Conservation (phyloP, 1,139 yeast genomes). For the Taiozyma onychis region DNA sequence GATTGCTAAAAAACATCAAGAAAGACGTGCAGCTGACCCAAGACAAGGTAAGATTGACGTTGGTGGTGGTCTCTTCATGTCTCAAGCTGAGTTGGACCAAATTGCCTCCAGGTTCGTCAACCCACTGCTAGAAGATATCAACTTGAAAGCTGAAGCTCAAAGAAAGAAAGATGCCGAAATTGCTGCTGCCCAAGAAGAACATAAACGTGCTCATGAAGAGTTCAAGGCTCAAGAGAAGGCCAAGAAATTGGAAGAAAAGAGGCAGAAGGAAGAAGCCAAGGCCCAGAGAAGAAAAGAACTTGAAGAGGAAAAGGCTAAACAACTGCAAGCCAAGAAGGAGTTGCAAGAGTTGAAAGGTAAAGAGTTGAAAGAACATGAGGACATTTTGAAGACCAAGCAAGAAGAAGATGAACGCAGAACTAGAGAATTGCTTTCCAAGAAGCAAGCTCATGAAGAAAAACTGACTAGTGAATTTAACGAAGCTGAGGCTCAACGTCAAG, state of each 20-base stretch:
- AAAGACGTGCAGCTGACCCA: slow-evolving; percentile 21
- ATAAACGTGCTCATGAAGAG: slow-evolving; percentile 17
- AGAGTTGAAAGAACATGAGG: slow-evolving; percentile 21
- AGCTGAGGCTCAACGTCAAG: slow-evolving; percentile 22
- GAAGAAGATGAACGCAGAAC: slow-evolving; percentile 22
- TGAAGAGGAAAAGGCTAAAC: slow-evolving; percentile 20
- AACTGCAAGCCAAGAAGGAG: slow-evolving; percentile 18
- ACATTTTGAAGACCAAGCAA: slow-evolving; percentile 19
- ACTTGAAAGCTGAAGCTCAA: slow-evolving; percentile 64
- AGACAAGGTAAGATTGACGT: slow-evolving; percentile 57
- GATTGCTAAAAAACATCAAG: slow-evolving; percentile 54
- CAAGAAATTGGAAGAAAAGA: slow-evolving; percentile 25
- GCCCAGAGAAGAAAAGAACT: slow-evolving; percentile 27
- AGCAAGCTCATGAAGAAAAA: slow-evolving; percentile 19
- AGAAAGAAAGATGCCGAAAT: slow-evolving; percentile 61
- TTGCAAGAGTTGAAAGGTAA: slow-evolving; percentile 21
- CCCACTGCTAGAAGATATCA: slow-evolving; percentile 80
- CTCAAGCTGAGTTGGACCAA: slow-evolving; percentile 68
- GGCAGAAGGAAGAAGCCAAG: slow-evolving; percentile 29
- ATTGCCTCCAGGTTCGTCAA: slow-evolving; percentile 79
- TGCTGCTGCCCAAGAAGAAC: slow-evolving; percentile 22
- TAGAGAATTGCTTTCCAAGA: slow-evolving; percentile 17
- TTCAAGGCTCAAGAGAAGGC: slow-evolving; percentile 21
- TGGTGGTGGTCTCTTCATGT: slow-evolving; percentile 86
- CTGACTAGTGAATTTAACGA: slow-evolving; percentile 23